Evolutionary conservation across 2,329 filamentous ascomycete genomes (phyloP), one percentile per base, ranked within the genome.

Genomic region (Claviceps arundinis): DNA sequence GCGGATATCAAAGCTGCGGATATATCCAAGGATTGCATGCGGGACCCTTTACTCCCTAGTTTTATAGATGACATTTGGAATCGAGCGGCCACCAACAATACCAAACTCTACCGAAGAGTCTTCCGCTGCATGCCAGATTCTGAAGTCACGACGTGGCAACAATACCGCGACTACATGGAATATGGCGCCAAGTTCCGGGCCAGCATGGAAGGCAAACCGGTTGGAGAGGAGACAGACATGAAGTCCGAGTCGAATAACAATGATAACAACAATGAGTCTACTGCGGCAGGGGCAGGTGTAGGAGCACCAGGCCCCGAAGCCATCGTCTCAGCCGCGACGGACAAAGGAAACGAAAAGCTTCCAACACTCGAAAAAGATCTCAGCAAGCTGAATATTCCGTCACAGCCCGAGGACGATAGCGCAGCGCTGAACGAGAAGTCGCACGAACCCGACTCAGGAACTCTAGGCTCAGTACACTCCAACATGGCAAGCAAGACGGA

Each of bases 101-200:
- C 93, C 3, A 91, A 89, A 64, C 78, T 98, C 47, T 98, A 87
- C 70, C 85, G 93, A 37, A 82, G 86, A 55, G 91, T 98, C 8
- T 98, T 98, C 73, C 83, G 90, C 47, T 96, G 90, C 68, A 94
- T 95, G 87, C 93, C 93, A 1, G 93, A 98, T 65, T 96, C 84
- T 50, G 89, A 96, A 63, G 93, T 95, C 26, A 84, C 82, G 57
- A 91, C 86, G 44, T 98, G 93, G 93, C 83, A 86, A 58, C 87
- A 95, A 57, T 98, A 98, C 68, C 85, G 87, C 56, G 85, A 94
- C 58, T 95, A 86, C 62, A 76, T 80, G 51, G 77, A 82, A 4
- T 97, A 96, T 64, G 76, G 78, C 17, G 81, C 85, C 58, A 80
- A 82, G 46, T 96, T 98, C 72, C 78, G 80, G 52, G 82, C 85